Evolutionary conservation across 2,329 filamentous ascomycete genomes (phyloP).

Genomic region (Fusarium fujikuroi): DNA sequence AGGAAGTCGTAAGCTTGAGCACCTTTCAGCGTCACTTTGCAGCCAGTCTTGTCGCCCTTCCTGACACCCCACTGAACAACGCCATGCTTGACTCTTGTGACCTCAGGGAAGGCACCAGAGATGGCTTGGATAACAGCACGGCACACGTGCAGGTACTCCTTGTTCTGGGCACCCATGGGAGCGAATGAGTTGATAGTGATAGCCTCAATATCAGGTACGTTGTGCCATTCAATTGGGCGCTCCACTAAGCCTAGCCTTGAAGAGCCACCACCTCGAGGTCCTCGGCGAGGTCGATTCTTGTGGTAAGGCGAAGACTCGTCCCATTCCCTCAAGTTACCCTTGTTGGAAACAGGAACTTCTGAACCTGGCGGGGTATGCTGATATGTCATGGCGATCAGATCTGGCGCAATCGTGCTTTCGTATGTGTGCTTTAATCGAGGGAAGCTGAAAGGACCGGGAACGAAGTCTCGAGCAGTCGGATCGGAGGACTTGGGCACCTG

Average conservation of each 20-base stretch:
- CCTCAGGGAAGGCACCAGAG: conserved; percentile 76
- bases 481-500: conserved; percentile 89
- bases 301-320: conserved; percentile 93
- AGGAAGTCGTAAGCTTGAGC: conserved; percentile 91
- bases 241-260: conserved; percentile 78
- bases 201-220: conserved; percentile 83
- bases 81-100: conserved; percentile 75
- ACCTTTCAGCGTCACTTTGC: conserved; percentile 81
- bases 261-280: conserved; percentile 76
- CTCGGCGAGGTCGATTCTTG: conserved; percentile 87
- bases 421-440: conserved; percentile 92
- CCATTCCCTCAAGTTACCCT: conserved; percentile 83
- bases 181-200: conserved; percentile 83
- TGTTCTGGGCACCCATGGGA: conserved; percentile 76
- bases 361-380: conserved; percentile 85
- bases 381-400: conserved; percentile 91
- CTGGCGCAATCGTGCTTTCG: conserved; percentile 83
- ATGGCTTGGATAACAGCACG: conserved; percentile 88
- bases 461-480: conserved; percentile 86
- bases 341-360: conserved; percentile 55
- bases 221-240: conserved; percentile 79
- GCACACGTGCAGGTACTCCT: conserved; percentile 81
- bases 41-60: conserved; percentile 76
- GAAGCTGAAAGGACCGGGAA: conserved; percentile 89
- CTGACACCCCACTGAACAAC: conserved; percentile 81